These are phyloP conservation scores for Stygiomarasmius scandens DNA, from an alignment of 1,284 basidiomycete genomes.

Conservation along the genomic window DNA sequence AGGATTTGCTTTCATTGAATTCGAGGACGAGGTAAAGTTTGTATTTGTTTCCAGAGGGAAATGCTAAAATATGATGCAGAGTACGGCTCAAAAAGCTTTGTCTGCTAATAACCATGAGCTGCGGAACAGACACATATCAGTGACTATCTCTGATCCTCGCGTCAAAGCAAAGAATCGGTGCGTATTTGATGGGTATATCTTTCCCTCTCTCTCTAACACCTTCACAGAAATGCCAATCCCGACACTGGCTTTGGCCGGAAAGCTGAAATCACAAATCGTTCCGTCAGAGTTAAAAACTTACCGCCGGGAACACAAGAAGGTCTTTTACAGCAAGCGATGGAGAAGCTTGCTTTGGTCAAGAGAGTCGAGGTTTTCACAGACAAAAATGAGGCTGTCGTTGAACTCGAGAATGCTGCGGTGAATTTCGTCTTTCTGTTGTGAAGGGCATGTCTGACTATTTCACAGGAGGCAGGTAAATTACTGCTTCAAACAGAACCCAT, in stretches of 20 bases:
- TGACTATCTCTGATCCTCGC: conserved; percentile 80
- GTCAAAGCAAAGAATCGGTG: conserved; percentile 59
- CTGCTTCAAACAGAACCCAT: conserved; percentile 71
- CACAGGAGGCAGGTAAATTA: conserved; percentile 78
- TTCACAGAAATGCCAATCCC: conserved; percentile 40
- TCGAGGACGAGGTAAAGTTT: conserved; percentile 68
- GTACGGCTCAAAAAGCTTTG: conserved; percentile 72
- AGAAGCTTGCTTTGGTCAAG: conserved; percentile 74
- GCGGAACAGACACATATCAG: conserved; percentile 82
- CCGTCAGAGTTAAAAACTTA: conserved; percentile 76
- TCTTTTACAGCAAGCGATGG: conserved; percentile 83
- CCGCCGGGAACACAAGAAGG: conserved; percentile 77
- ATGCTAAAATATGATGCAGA: conserved; percentile 41
- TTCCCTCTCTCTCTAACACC: background rate
- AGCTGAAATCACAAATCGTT: conserved; percentile 68
- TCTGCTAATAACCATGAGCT: conserved; percentile 83
- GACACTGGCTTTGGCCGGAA: conserved; percentile 60
- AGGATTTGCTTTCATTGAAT: conserved; percentile 95
- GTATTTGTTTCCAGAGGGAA: background rate
- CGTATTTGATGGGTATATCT: conserved; percentile 32
- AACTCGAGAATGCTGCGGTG: conserved; percentile 76
- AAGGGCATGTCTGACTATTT: too few species aligned
- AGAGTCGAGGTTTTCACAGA: conserved; percentile 77
- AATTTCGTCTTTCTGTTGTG: conserved; percentile 28
- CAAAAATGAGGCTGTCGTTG: conserved; percentile 72